Base-by-base conservation (phyloP, 805 yeast species). In the Yarrowia sp. region DNA sequence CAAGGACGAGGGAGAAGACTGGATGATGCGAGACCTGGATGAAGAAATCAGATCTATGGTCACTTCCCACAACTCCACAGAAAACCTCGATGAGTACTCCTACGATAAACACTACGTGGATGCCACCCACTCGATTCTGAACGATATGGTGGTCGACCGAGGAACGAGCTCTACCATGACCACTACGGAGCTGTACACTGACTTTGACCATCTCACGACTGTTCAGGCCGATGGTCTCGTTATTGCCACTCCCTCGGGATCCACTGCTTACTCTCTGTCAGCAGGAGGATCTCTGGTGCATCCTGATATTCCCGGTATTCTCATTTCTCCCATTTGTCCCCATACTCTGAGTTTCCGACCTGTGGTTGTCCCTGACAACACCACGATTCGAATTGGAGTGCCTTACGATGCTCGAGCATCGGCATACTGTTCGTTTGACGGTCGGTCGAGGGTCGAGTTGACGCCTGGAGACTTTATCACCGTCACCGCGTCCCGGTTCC, bases 401-500 rank as follows among this genome's bases (percentile, higher is more conserved):
- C 96, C 98, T 2, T 77, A 85, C 63, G 83, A 81, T 65, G 87
- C 96, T 46, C 78, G 99, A 62, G 85, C 95, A 5, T 90, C 97
- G 0, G 98, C 98, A 0, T 95, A 97, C 96, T 96, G 96, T 1
- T 87, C 97, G 1, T 95, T 95, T 73, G 99, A 95, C 76, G 99
- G 99, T 12, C 86, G 95, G 69, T 85, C 86, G 22, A 79, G 98
- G 44, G 87, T 91, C 4, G 97, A 95, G 73, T 77, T 95, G 52
- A 76, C 79, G 35, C 85, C 84, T 65, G 98, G 98, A 9, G 95
- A 91, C 73, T 92, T 90, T 70, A 89, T 95, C 35, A 84, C 92
- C 0, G 83, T 95, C 16, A 84, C 85, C 41, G 97, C 97, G 0
- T 86, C 95, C 51, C 90, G 92, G 30, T 93, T 83, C 76, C 96